Base-by-base conservation (phyloP, 306 rosid genomes). In the Rosa lucieae region DNA sequence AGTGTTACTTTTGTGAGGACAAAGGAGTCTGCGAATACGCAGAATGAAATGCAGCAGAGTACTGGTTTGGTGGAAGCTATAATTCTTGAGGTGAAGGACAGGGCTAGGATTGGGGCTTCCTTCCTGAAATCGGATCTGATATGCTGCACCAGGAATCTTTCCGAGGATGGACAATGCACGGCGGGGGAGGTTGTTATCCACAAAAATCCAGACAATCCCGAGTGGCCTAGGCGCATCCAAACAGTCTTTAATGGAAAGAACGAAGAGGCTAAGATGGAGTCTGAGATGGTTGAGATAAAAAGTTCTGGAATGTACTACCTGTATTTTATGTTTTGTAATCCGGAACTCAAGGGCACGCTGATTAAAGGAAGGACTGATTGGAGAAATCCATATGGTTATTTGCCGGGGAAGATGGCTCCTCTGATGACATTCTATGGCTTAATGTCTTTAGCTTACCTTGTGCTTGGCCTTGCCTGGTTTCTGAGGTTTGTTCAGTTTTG, bases 391-490 rank as follows among this genome's bases (percentile, higher is more conserved):
- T 82, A 85, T 63, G 98, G 98, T 72, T 94, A 92, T 79, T 78
- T 94, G 10, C 97, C 98, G 2, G 97, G 97, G 17, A 94, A 92
- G 82, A 94, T 94, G 97, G 79, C 94, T 52, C 98, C 97, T 83
- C 78, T 94, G 29, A 90, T 92, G 96, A 84, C 93, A 66, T 90
- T 94, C 70, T 85, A 84, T 37, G 97, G 94, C 12, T 75, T 94
- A 61, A 94, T 94, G 97, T 94, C 98, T 12, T 56, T 94, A 82
- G 97, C 96, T 17, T 94, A 94, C 73, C 85, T 94, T 23, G 73
- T 87, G 39, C 90, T 94, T 39, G 98, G 97, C 66, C 88, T 94
- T 32, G 65, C 77, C 35, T 94, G 98, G 98, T 94, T 94, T 84
- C 75, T 92, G 78, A 84, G 93, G 80, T 94, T 94, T 88, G 88